Base-by-base conservation (phyloP, 1,284 basidiomycete species). In the Neotropicomus parvogracilis region DNA sequence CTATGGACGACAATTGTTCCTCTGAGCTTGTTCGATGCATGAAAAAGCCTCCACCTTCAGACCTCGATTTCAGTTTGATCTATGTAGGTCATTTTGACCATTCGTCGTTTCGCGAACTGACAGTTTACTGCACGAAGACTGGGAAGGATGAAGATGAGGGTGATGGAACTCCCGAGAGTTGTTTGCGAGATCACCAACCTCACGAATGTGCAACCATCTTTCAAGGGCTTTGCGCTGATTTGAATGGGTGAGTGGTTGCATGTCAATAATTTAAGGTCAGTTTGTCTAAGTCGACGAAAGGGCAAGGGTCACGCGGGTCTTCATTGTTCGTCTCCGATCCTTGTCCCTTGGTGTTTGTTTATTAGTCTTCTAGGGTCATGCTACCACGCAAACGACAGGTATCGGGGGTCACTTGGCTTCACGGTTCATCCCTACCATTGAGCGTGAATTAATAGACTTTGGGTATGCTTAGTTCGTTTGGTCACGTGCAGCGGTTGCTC, bases 351-450 rank as follows among this genome's bases (percentile, higher is more conserved):
- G 3, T 9, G 11, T 9, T 3, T 17, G 7, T 10, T 17, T 12
- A 39, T 4, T 10, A 11, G 24, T 17, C n/a, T 34, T 19, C 8
- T 12, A 44, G 43, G 43, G 43, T 29, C 44, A 46, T 6, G 24
- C 44, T 11, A 46, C 44, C 6, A 21, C 79, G 20, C 95, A 99
- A 69, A 95, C 92, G 5, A 97, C 93, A 2, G 92, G 94, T 40
- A 81, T 95, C 33, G 91, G 48, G 21, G 49, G 49, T 6, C 49
- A 50, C 29, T 50, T 50, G 49, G 49, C 40, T 6, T 45, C 49
- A 2, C 77, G 93, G 8, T 97, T 97, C 64, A 95, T 98, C 53
- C 93, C 93, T 1, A 99, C 95, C 0, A 95, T 99, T 4, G 95
- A 98, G 68, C 81, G 95, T 53, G 95, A 98, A 69, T 91, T 89